Evolutionary conservation across 2,329 filamentous ascomycete species (phyloP), one percentile per base, ranked within the genome.

Genomic region (Monilinia aucupariae): DNA sequence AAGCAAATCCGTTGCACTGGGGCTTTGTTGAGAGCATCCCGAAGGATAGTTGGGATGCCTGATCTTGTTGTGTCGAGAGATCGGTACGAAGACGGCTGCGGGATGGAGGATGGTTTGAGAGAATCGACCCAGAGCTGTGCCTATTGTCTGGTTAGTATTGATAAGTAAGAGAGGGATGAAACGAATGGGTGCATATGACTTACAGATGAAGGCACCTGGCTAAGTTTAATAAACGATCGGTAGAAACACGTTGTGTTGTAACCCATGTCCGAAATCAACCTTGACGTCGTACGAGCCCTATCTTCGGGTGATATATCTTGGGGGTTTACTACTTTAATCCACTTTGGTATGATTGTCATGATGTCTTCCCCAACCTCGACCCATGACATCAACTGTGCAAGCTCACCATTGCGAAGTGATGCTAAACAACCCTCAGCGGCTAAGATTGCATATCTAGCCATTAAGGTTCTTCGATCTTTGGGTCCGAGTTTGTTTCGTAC

Each of bases 241-340:
- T 58, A 25, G 12, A 58, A 58, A 25, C 43, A 47, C 30, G 54
- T 58, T 12, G 54, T 47, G n/a, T 47, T 58, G 30, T 58, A 58
- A 12, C 54, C 41, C 43, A 58, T n/a, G 4, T 58, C 54, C 8
- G 54, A 58, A 25, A 58, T 47, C 9, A 58, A 58, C 6, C 54
- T 58, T 20, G 30, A 58, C 13, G n/a, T 34, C 30, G 41, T 58
- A 17, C 41, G 54, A 20, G 54, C 54, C n/a, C 20, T 20, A 25
- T 58, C 41, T 10, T 7, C 30, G 2, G 10, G 41, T 7, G n/a
- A n/a, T 22, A 17, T 0, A 2, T 39, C 15, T 37, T 50, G 43
- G 12, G 56, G 32, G 8, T 37, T 59, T 15, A 27, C 30, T 22
- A 54, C 5, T 10, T 30, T 10, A 12, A 22, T 32, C 51, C 60